Base-by-base conservation (phyloP, 495 filamentous ascomycete species). In the Neurospora pannonica region DNA sequence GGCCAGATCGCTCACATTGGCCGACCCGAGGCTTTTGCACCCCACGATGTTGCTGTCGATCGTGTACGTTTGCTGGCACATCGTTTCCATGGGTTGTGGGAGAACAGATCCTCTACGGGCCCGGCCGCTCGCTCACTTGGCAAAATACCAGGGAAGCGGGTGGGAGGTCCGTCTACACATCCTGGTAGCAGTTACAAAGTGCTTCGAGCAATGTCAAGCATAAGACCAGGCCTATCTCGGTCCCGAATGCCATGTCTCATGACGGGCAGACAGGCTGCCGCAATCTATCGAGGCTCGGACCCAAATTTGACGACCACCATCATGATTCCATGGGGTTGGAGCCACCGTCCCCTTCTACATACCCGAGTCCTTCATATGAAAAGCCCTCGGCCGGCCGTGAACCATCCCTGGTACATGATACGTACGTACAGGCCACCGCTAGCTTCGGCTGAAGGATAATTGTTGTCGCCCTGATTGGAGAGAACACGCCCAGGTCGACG, bases 41-140 rank as follows among this genome's bases (percentile, higher is more conserved):
- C 77, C 80, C 80, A 83, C 80, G 81, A 80, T 80, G 77, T 62
- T 75, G 77, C 77, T 78, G 81, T 81, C 80, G 81, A 83, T 83
- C 80, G 78, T 71, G 71, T 77, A 74, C 75, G 74, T 74, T 74
- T 71, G 77, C 71, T 79, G 79, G 75, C 71, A 75, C 77, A 76
- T 77, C 72, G 38, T 69, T 43, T 34, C 74, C 70, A 74, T 74
- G 73, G 73, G 71, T 70, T 76, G 71, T 71, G 72, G 74, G 76
- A 71, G 71, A 75, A 39, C 38, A 75, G 72, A 75, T 42, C 67
- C 34, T 67, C 28, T 38, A 74, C 42, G 48, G 72, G 72, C 80
- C 76, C 75, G 79, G 76, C 60, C 77, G 70, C 71, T 71, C 67
- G 54, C 71, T 71, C 28, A 72, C 76, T 72, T 71, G 73, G 74